Conservation (phyloP, 305 asterid species). For the Fraxinus sp. region DNA sequence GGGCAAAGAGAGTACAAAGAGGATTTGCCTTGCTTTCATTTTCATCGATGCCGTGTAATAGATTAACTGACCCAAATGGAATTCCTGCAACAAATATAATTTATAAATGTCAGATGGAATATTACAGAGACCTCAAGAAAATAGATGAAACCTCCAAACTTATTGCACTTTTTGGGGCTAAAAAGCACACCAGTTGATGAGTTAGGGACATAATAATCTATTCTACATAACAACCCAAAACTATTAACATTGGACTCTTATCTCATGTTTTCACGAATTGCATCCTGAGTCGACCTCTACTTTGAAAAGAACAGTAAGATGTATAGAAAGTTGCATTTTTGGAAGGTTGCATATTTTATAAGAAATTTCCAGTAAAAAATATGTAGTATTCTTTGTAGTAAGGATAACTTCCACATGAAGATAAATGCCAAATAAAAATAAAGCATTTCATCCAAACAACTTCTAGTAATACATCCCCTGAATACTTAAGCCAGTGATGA, state of each 20-base stretch:
- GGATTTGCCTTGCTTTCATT: slow-evolving; percentile 96
- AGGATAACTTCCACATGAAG: slow-evolving; percentile 14
- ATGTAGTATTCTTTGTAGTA: background rate
- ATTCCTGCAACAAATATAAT: slow-evolving; percentile 66
- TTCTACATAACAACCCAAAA: background rate
- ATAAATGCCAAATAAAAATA: slow-evolving; percentile 3
- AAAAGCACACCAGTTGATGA: background rate
- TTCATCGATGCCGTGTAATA: slow-evolving; percentile 90
- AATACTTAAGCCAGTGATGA: slow-evolving; percentile 18
- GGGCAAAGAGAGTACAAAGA: slow-evolving; percentile 67
- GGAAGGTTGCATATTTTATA: background rate
- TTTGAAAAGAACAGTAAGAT: background rate
- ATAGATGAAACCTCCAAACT: background rate
- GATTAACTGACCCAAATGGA: slow-evolving; percentile 96
- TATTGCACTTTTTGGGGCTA: background rate
- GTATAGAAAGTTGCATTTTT: background rate
- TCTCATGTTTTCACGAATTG: background rate
- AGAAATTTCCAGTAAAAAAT: slow-evolving; percentile 5
- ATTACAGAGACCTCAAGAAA: background rate
- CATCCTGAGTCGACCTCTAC: background rate
- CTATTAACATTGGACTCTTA: background rate
- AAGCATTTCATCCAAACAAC: slow-evolving; percentile 1
- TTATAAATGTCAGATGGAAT: slow-evolving; percentile 26
- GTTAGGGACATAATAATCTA: background rate
- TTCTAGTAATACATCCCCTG: background rate